Base-by-base conservation (phyloP, 257 asterid genomes). In the Solanum microdontum region DNA sequence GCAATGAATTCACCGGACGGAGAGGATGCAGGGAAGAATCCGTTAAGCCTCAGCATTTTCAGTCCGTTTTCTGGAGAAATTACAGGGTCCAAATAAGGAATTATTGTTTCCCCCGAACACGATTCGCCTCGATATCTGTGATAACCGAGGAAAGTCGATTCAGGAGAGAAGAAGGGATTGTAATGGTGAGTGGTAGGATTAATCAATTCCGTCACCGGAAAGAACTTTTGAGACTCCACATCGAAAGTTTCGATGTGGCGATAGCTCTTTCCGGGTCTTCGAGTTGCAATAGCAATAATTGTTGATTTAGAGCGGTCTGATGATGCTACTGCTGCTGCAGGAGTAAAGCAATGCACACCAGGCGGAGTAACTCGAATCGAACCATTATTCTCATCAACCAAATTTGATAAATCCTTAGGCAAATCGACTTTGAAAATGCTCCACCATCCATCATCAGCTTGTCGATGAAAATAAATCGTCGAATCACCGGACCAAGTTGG, bases 371-470 rank as follows among this genome's bases (percentile, higher is more conserved):
- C 88, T 9, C 98, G 94, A 82, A 85, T 9, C 1, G 95, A 68
- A 26, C 37, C 21, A 14, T 3, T 93, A 2, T 89, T 92, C 2
- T 91, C 72, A 48, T 11, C 66, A 2, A 7, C 24, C 37, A 21
- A 36, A 43, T 8, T 8, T 1, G 84, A 87, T 14, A 86, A 91
- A 72, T 87, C 40, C 1, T 70, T 6, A 0, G 90, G 90, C 39
- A 95, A 88, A 60, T 95, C 94, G 15, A 91, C 87, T 89, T 91
- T 74, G 91, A 83, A 95, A 84, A 96, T 91, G 92, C 98, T 93
- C 99, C 98, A 96, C 98, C 99, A 96, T 2, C 98, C 99, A 84
- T 96, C 98, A 26, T 95, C 97, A 1, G 94, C 90, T 86, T 91
- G 94, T 21, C 95, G 92, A 51, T 95, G 98, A 89, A 94, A 96